A percentile compares a stretch with the other conserved stretches of the same genome.
phyloP scores from a whole-genome alignment of 2,329 filamentous ascomycete genomes.

The Metarhizium robertsii region DNA sequence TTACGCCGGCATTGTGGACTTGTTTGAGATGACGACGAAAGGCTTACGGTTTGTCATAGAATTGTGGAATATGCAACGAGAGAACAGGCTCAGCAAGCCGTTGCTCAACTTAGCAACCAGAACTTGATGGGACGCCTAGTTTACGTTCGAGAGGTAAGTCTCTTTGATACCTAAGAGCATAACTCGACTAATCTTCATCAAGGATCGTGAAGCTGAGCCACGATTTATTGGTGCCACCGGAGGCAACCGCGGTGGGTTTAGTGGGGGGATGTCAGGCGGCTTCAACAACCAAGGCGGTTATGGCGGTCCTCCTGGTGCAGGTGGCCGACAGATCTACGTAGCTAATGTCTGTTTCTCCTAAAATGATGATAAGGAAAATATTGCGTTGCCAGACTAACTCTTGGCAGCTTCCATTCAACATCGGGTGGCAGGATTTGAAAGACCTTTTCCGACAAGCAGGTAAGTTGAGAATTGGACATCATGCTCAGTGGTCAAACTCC shows the following conservation, averaged over 20 bases:
- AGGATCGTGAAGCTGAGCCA: slow-evolving; percentile 98
- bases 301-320: slow-evolving; percentile 37
- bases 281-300: slow-evolving; percentile 46
- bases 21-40: not conserved
- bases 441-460: slow-evolving; percentile 97
- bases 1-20: not conserved
- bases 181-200: slow-evolving; percentile 9
- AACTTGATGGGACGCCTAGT: slow-evolving; percentile 97
- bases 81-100: slow-evolving; percentile 96
- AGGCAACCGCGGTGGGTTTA: slow-evolving; percentile 53
- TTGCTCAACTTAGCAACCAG: slow-evolving; percentile 97
- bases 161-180: not conserved
- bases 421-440: slow-evolving; percentile 98
- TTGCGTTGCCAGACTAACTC: slow-evolving; percentile 6
- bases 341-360: slow-evolving; percentile 76
- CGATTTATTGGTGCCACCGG: slow-evolving; percentile 76
- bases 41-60: slow-evolving; percentile 34
- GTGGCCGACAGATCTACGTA: slow-evolving; percentile 86
- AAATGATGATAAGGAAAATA: not conserved
- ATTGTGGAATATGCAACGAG: slow-evolving; percentile 99
- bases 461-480: slow-evolving; percentile 39
- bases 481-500: not conserved
- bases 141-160: slow-evolving; percentile 87
- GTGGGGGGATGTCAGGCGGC: slow-evolving; percentile 40
- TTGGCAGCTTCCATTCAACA: slow-evolving; percentile 82